Evolutionary conservation across 495 filamentous ascomycete genomes (phyloP), one percentile per base, ranked within the genome.

Genomic region (Aspergillus cavernicola): DNA sequence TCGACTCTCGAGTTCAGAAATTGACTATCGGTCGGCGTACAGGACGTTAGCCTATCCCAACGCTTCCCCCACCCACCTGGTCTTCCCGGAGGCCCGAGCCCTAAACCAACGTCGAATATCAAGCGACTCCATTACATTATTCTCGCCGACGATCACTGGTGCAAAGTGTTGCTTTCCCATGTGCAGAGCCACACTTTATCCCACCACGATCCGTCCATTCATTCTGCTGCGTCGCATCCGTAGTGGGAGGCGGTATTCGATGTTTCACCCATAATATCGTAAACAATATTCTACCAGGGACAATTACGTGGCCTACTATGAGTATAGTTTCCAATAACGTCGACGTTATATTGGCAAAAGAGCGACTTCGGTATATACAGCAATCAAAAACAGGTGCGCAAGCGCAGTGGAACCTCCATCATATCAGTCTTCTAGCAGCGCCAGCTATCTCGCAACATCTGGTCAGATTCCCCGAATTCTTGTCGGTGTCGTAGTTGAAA

Each of bases 281-380:
- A n/a, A n/a, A n/a, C n/a, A n/a, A n/a, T n/a, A n/a, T n/a, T n/a
- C n/a, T n/a, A n/a, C n/a, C n/a, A n/a, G n/a, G n/a, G n/a, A n/a
- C n/a, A n/a, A n/a, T n/a, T n/a, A n/a, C n/a, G n/a, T n/a, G n/a
- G n/a, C n/a, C n/a, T n/a, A n/a, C 9, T 28, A 9, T 28, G 24
- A 28, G 24, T 28, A 26, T 11, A 22, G 39, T 6, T 3, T 26
- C 29, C n/a, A 29, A 36, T 36, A 36, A 47, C 31, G 11, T 47
- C 44, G 44, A 36, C 31, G 31, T 47, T 35, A 36, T 24, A 22
- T 47, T 36, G 16, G 44, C 3, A 47, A 42, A 36, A 22, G 31
- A 35, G 29, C 19, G 44, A 47, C 29, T 32, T 38, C 13, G 11
- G 23, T 33, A 36, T 11, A 31, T 47, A 47, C 44, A 47, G 19